Percentiles rank a stretch among this genome's conserved stretches.
These are phyloP conservation scores for Sclerotinia nivalis DNA, from an alignment of 2,329 filamentous ascomycete genomes.

Conservation along the genomic window DNA sequence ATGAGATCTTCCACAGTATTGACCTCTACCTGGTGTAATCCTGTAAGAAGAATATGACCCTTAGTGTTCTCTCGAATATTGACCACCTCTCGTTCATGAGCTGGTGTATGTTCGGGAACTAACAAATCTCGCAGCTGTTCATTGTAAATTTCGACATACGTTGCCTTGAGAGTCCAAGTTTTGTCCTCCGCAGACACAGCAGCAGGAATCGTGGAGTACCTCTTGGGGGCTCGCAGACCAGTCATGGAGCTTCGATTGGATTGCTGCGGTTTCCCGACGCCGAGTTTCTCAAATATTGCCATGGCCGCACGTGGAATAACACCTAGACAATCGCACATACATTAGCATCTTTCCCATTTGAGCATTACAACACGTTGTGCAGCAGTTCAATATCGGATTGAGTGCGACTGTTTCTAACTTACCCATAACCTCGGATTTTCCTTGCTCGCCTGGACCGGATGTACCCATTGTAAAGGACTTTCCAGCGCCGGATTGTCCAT, in stretches of 20 bases:
- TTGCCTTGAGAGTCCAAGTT: constrained; percentile 89
- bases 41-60: constrained; percentile 90
- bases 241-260: constrained; percentile 68
- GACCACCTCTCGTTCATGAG: constrained; percentile 73
- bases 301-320: constrained; percentile 92
- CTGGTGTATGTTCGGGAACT: constrained; percentile 69
- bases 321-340: constrained; percentile 52
- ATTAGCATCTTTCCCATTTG: constrained; percentile 28
- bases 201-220: constrained; percentile 62
- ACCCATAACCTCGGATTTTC: constrained; percentile 74
- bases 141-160: constrained; percentile 97
- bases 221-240: constrained; percentile 75
- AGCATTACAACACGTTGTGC: constrained; percentile 10
- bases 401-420: constrained; percentile 44
- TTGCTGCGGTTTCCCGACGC: constrained; percentile 49
- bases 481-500: constrained; percentile 94
- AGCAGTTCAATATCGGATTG: constrained; percentile 19
- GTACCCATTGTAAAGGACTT: constrained; percentile 99
- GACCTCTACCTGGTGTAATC: constrained; percentile 82
- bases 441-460: constrained; percentile 77
- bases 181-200: constrained; percentile 54
- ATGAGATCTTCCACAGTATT: constrained; percentile 91
- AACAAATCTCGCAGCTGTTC: constrained; percentile 91
- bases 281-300: constrained; percentile 84
- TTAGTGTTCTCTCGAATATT: constrained; percentile 92